These are phyloP conservation scores for Plasmodium yoelii DNA, from an alignment of 169 alveolate genomes.

Conservation along the genomic window DNA sequence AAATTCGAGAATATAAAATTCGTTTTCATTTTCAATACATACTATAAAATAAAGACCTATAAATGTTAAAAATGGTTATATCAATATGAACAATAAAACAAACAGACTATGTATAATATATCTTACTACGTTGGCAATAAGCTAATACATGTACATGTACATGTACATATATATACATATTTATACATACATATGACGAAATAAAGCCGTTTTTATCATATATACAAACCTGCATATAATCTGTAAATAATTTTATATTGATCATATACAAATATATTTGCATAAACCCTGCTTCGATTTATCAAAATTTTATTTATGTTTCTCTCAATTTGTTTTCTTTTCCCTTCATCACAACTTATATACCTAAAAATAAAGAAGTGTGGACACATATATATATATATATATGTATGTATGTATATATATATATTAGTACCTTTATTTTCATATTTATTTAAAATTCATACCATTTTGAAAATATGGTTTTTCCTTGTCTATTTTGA, in stretches of 20 bases:
- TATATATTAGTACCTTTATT: too few species aligned
- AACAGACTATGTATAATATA: not conserved
- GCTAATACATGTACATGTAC: not conserved
- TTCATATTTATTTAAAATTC: not conserved
- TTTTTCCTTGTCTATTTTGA: slow-evolving; percentile 92
- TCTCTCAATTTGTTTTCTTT: slow-evolving; percentile 81
- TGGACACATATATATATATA: not conserved
- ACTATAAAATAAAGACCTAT: slow-evolving; percentile 91
- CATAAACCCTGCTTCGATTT: slow-evolving; percentile 89
- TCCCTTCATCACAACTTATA: slow-evolving; percentile 83
- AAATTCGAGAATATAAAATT: slow-evolving; percentile 89
- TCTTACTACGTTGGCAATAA: not conserved
- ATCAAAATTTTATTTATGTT: slow-evolving; percentile 85
- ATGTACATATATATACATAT: too few species aligned
- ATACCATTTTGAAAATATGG: slow-evolving; percentile 91
- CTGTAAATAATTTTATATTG: slow-evolving; percentile 91
- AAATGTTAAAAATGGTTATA: not conserved
- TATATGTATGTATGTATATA: too few species aligned
- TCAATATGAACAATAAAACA: not conserved
- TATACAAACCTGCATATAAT: slow-evolving; percentile 89
- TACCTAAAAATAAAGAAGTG: slow-evolving; percentile 29
- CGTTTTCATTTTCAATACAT: slow-evolving; percentile 93
- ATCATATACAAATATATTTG: slow-evolving; percentile 92
- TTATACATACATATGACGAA: too few species aligned
- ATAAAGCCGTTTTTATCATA: not conserved